Evolutionary conservation across 441 rosid genomes (phyloP).

Genomic region (Populus trichocarpa): DNA sequence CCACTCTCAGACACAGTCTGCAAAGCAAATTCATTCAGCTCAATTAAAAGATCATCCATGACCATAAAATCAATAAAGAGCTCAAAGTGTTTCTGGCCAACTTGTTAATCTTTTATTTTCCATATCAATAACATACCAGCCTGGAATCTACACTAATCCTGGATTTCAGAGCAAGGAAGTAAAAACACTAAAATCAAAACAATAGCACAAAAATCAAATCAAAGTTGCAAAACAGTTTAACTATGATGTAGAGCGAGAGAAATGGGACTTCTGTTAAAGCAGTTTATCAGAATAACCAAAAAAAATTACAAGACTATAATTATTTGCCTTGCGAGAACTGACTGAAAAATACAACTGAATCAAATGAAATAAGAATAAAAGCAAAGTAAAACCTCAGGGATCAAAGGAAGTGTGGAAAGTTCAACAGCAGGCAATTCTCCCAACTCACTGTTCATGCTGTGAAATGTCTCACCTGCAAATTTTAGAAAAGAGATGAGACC

Average conservation of each 20-base stretch:
- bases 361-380: constrained; percentile 5
- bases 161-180: not conserved
- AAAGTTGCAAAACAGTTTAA: too few relatives aligned
- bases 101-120: not conserved
- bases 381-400: constrained; percentile 69
- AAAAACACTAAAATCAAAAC: too few relatives aligned
- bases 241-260: too few relatives aligned
- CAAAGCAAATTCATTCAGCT: constrained; percentile 29
- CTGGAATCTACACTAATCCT: not conserved
- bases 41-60: not conserved
- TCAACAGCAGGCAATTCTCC: constrained; percentile 96
- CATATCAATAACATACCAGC: not conserved
- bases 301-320: too few relatives aligned
- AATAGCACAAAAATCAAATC: too few relatives aligned
- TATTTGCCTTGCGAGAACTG: not conserved
- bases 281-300: too few relatives aligned
- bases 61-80: not conserved
- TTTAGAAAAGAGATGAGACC: constrained; percentile 6
- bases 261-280: too few relatives aligned
- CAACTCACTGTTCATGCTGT: constrained; percentile 72
- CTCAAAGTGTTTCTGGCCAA: not conserved
- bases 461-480: constrained; percentile 81
- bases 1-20: constrained; percentile 94
- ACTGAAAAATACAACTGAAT: not conserved
- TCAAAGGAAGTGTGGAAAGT: constrained; percentile 86